Evolutionary conservation across 2,329 filamentous ascomycete species (phyloP), one percentile per base, ranked within the genome.

Genomic region (Trichophyton verrucosum): DNA sequence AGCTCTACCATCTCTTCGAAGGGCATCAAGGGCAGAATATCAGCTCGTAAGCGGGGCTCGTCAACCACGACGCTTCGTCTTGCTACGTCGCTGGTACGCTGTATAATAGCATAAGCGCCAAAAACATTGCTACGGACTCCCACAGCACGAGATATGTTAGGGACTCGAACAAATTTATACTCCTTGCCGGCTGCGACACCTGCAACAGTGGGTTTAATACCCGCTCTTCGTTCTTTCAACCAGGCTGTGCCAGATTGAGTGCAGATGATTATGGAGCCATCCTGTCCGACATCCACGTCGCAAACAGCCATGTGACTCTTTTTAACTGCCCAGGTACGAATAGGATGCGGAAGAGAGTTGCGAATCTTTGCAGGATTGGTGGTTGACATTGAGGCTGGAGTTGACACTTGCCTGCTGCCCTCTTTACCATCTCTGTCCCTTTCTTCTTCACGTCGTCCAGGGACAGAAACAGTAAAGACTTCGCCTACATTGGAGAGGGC

Each of bases 211-310:
- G 76, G 73, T 11, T 40, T 57, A 17, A 42, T 44, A 1, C 78
- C 76, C 36, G 69, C 78, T 63, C 94, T 83, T 69, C 89, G 90
- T 58, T 94, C 85, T 62, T 92, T 86, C 66, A 86, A 86, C 92
- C 92, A 99, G 0, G 96, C 92, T 56, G 89, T 92, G 1, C 94
- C 94, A 47, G 91, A 92, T 62, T 91, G 82, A 0, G 94, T 99
- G 65, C 90, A 92, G 64, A 99, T 85, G 60, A 99, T 95, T 65
- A 99, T 89, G 0, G 91, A 95, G 1, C 91, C 94, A 72, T 97
- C 88, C 70, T 96, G 91, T 42, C 91, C 90, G 2, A 97, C 86
- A 63, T 85, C 88, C 1, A 95, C 89, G 62, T 96, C 96, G 59
- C 83, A 83, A 33, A 89, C 91, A 2, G 91, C 91, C 84, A 87